Base-by-base conservation (phyloP, 495 filamentous ascomycete species). In the Apiosordaria backusii region DNA sequence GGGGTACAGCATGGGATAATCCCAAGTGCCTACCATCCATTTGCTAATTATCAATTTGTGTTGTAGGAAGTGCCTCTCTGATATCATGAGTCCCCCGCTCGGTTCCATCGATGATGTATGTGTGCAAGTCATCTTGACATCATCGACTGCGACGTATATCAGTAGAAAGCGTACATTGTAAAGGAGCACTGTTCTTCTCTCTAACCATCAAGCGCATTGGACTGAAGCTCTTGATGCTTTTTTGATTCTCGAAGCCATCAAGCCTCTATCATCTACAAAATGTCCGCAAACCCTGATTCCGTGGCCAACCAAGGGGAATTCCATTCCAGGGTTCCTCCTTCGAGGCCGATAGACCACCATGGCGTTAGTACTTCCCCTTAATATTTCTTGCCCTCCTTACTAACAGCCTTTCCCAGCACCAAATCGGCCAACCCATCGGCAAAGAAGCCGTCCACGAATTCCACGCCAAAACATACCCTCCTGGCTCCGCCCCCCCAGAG, bases 401-500 rank as follows among this genome's bases (percentile, higher is more conserved):
- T 15, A 4, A 64, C 63, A 3, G 25, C 24, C 45, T 53, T 72
- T 16, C 67, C 65, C 65, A 61, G 89, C 90, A 93, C 74, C 79
- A 89, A 74, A 84, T 83, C 19, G 91, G 91, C 67, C 75, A 80
- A 45, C 80, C 85, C 65, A 81, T 85, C 60, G 86, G 86, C 64
- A 79, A 79, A 62, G 88, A 93, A 69, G 74, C 79, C 67, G 78
- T 74, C 45, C 86, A 86, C 55, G 89, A 89, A 70, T 92, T 89
- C 81, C 77, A 79, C 67, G 82, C 84, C 40, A 63, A 92, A 74
- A 85, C 83, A 19, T 77, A 86, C 50, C 79, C 88, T 0, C 75
- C 88, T 0, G 90, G 90, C 60, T 86, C 86, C 6, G 91, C 90
- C 0, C 90, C 91, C 0, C 71, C 77, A 1, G 81, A 85, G 66